Percentiles rank a stretch among this genome's conserved stretches.
Conservation (phyloP, 306 rosid species). For the Trichosanthes cucumerina region DNA sequence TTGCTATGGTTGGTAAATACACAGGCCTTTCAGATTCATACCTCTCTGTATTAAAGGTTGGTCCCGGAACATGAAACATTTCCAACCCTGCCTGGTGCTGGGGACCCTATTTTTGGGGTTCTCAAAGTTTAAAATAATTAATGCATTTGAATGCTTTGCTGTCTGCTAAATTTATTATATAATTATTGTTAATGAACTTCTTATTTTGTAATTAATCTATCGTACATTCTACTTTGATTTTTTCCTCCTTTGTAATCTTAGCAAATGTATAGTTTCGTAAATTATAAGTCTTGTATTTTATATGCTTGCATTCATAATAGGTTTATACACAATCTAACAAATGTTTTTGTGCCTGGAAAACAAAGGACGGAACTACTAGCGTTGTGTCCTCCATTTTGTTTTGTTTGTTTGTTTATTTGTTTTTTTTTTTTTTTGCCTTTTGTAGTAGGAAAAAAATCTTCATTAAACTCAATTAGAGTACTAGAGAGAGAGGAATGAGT, state of each 20-base stretch:
- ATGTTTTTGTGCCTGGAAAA: background rate
- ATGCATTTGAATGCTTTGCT: background rate
- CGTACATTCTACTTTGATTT: background rate
- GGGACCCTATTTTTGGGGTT: background rate
- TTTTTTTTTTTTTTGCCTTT: background rate
- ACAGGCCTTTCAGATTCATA: constrained; percentile 87
- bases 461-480: background rate
- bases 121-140: background rate
- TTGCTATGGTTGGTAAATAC: constrained; percentile 95
- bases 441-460: background rate
- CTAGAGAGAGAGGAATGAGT: background rate
- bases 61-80: background rate
- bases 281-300: background rate
- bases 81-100: background rate
- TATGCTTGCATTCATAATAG: background rate
- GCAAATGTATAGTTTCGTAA: background rate
- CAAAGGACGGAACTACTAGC: background rate
- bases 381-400: too few species aligned
- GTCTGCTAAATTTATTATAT: background rate
- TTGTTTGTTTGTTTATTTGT: background rate
- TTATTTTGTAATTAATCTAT: background rate
- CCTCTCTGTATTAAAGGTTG: constrained; percentile 83
- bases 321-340: background rate
- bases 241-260: background rate
- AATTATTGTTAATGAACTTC: background rate